These are phyloP conservation scores for Ophiosphaerella herpotricha DNA, from an alignment of 2,329 filamentous ascomycete genomes.

Conservation along the genomic window DNA sequence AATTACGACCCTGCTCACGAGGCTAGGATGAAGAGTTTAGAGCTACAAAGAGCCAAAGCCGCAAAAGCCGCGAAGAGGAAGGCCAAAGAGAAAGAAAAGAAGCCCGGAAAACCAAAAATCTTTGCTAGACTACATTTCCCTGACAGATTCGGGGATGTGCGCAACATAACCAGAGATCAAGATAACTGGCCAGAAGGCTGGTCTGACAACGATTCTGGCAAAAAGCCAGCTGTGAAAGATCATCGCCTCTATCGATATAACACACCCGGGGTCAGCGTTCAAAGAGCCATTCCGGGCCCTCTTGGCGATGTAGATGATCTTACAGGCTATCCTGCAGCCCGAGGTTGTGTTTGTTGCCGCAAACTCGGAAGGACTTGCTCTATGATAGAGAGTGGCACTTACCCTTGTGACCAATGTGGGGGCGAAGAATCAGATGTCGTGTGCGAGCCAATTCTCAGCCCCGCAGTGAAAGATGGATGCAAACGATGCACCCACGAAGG, in stretches of 20 bases:
- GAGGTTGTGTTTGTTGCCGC: slow-evolving; percentile 44
- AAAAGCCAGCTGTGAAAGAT: slow-evolving; percentile 10
- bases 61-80: slow-evolving; percentile 17
- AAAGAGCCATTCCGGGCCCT: slow-evolving; percentile 31
- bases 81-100: slow-evolving; percentile 15
- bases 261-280: slow-evolving; percentile 12
- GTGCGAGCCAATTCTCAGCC: slow-evolving; percentile 41
- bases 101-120: slow-evolving; percentile 12
- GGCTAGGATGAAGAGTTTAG: slow-evolving; percentile 4
- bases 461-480: slow-evolving; percentile 39
- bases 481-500: slow-evolving; percentile 27
- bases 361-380: slow-evolving; percentile 22
- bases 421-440: slow-evolving; percentile 18
- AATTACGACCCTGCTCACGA: slow-evolving; percentile 41
- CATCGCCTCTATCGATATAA: slow-evolving; percentile 12
- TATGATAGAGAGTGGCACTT: slow-evolving; percentile 36
- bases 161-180: slow-evolving; percentile 27
- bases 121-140: slow-evolving; percentile 20
- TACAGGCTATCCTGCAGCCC: slow-evolving; percentile 38
- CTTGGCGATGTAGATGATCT: slow-evolving; percentile 27
- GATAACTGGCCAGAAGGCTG: slow-evolving; percentile 36
- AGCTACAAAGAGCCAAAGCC: slow-evolving; percentile 12
- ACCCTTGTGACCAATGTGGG: slow-evolving; percentile 26
- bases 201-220: slow-evolving; percentile 25
- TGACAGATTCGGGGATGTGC: slow-evolving; percentile 18